Percentiles rank a stretch among this genome's conserved stretches.
phyloP scores from a whole-genome alignment of 2,329 filamentous ascomycete genomes.

The Dactylellina haptotyla region DNA sequence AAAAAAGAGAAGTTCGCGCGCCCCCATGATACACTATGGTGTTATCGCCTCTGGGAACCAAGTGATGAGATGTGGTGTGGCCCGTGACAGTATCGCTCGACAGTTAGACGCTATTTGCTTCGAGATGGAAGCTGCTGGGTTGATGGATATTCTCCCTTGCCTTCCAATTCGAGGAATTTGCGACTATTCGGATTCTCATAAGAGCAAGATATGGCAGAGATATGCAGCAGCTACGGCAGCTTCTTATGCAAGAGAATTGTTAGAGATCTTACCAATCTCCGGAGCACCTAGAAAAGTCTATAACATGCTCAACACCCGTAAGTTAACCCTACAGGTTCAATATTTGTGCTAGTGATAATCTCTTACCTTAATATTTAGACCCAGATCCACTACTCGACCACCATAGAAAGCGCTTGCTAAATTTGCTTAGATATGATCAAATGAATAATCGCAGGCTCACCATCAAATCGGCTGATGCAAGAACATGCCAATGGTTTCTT shows the following conservation, averaged over 20 bases:
- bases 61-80: slow-evolving; percentile 32
- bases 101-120: slow-evolving; percentile 41
- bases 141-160: slow-evolving; percentile 48
- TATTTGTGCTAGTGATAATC: slow-evolving; percentile 2
- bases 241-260: slow-evolving; percentile 35
- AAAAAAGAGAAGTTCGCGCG: not conserved
- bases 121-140: slow-evolving; percentile 44
- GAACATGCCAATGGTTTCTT: slow-evolving; percentile 64
- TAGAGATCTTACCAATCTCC: slow-evolving; percentile 13
- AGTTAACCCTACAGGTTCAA: not conserved
- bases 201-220: slow-evolving; percentile 44
- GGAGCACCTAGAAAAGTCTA: not conserved
- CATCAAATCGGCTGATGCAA: slow-evolving; percentile 61
- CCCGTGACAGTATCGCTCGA: slow-evolving; percentile 27
- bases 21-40: slow-evolving; percentile 32
- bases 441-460: slow-evolving; percentile 61
- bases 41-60: slow-evolving; percentile 43
- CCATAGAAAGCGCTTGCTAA: slow-evolving; percentile 54
- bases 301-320: not conserved
- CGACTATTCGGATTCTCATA: slow-evolving; percentile 49
- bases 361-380: not conserved
- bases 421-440: slow-evolving; percentile 61
- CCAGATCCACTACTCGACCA: not conserved
- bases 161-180: slow-evolving; percentile 40
- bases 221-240: slow-evolving; percentile 36